Conservation (phyloP, 2,329 filamentous ascomycete species). For the Polychaeton citri region DNA sequence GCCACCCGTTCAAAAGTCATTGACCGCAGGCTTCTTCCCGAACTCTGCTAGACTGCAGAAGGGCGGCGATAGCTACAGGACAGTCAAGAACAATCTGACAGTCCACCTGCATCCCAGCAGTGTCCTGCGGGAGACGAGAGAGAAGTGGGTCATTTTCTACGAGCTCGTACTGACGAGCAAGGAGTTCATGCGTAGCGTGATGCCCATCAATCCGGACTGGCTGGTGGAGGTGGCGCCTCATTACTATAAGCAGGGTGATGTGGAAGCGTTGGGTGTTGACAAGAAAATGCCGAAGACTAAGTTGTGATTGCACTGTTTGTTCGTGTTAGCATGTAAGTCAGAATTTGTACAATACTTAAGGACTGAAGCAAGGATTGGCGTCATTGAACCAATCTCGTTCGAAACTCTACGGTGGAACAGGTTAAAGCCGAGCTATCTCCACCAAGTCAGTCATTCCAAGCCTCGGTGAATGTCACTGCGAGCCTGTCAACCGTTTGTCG, state of each 20-base stretch:
- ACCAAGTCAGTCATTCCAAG: no score
- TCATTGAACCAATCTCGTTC: no score
- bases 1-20: slow-evolving; percentile 68
- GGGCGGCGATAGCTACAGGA: slow-evolving; percentile 77
- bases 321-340: no score
- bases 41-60: slow-evolving; percentile 77
- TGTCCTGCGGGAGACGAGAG: slow-evolving; percentile 65
- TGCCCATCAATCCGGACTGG: slow-evolving; percentile 78
- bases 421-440: no score
- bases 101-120: slow-evolving; percentile 87
- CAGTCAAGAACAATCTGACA: slow-evolving; percentile 77
- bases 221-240: slow-evolving; percentile 82
- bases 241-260: slow-evolving; percentile 82
- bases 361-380: no score
- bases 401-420: no score
- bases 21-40: slow-evolving; percentile 87
- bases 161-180: slow-evolving; percentile 72
- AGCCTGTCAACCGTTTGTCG: no score
- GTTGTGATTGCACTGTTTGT: background rate
- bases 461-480: no score
- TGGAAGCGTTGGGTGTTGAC: slow-evolving; percentile 65
- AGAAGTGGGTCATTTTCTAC: slow-evolving; percentile 80
- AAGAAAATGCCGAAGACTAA: slow-evolving; percentile 56
- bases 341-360: no score
- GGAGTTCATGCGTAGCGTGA: slow-evolving; percentile 82